Conservation (phyloP, 371 early-diverging fungal genomes). For the Mucor velutinosus region DNA sequence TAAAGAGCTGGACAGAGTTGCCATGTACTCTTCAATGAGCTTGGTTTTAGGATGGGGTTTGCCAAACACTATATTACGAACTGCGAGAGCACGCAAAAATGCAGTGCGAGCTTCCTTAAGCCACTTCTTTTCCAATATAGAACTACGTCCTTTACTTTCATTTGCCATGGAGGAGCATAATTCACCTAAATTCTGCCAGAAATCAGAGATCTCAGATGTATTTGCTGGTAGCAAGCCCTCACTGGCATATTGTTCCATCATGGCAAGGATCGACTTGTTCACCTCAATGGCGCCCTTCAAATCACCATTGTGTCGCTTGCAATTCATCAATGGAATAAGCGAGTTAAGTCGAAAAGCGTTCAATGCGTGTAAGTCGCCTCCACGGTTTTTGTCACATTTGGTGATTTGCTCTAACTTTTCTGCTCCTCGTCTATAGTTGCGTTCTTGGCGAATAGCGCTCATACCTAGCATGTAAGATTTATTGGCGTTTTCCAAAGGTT, state of each 20-base stretch:
- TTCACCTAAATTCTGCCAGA: conserved; percentile 64
- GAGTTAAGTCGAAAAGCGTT: conserved; percentile 57
- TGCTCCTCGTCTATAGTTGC: conserved; percentile 35
- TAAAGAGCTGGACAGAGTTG: background rate
- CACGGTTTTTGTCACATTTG: conserved; percentile 6
- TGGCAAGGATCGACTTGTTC: conserved; percentile 52
- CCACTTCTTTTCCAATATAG: conserved; percentile 36
- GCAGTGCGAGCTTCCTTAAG: conserved; percentile 54
- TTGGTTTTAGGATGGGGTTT: conserved; percentile 51
- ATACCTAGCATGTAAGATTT: conserved; percentile 30
- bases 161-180: conserved; percentile 50
- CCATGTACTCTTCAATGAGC: conserved; percentile 1
- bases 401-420: conserved; percentile 26
- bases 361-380: conserved; percentile 34
- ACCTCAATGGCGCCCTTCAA: conserved; percentile 58
- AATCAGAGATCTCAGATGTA: conserved; percentile 65
- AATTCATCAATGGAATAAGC: conserved; percentile 59
- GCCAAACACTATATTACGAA: conserved; percentile 54
- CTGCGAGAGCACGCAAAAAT: conserved; percentile 45
- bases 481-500: conserved; percentile 47
- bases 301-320: conserved; percentile 50
- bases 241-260: conserved; percentile 34
- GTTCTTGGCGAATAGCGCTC: conserved; percentile 30
- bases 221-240: conserved; percentile 51
- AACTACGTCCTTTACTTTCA: conserved; percentile 32